A percentile compares a stretch with the other conserved stretches of the same genome.
These are phyloP conservation scores for Nicotiana tomentosiformis DNA, from an alignment of 257 asterid genomes.

Conservation along the genomic window DNA sequence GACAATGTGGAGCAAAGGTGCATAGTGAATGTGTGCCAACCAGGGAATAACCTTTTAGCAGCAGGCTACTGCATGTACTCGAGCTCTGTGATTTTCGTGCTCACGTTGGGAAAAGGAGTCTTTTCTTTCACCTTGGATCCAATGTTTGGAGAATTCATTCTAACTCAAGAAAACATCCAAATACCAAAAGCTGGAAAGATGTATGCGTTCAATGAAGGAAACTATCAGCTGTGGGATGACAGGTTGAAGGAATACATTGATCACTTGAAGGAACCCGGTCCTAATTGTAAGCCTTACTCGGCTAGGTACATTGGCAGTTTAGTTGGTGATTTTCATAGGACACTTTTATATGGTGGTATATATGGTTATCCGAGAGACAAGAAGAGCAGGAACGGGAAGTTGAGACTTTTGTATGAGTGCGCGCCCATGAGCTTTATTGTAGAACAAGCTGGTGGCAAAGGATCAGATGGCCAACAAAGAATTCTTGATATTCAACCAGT, in stretches of 20 bases:
- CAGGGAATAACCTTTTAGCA: slow-evolving; percentile 77
- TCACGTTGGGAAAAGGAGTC: slow-evolving; percentile 73
- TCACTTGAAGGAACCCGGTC: slow-evolving; percentile 63
- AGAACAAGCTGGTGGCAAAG: slow-evolving; percentile 85
- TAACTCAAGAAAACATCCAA: slow-evolving; percentile 66
- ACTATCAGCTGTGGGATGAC: slow-evolving; percentile 67
- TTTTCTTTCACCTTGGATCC: slow-evolving; percentile 62
- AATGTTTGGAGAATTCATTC: slow-evolving; percentile 57
- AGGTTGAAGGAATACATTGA: slow-evolving; percentile 64
- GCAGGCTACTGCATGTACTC: slow-evolving; percentile 89
- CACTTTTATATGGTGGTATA: slow-evolving; percentile 68
- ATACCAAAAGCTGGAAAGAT: slow-evolving; percentile 55
- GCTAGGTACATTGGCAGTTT: slow-evolving; percentile 72
- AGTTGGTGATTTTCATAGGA: slow-evolving; percentile 74
- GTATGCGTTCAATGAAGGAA: slow-evolving; percentile 86
- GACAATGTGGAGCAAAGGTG: slow-evolving; percentile 54
- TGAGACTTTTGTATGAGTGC: slow-evolving; percentile 77
- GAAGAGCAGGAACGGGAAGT: slow-evolving; percentile 60
- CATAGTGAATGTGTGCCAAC: slow-evolving; percentile 73
- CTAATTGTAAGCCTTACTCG: slow-evolving; percentile 68
- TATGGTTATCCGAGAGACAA: slow-evolving; percentile 72
- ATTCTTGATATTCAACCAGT: slow-evolving; percentile 65
- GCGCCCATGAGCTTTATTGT: slow-evolving; percentile 82
- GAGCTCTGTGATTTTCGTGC: slow-evolving; percentile 61
- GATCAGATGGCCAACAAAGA: slow-evolving; percentile 51